phyloP scores from a whole-genome alignment of 768 basidiomycete genomes.

The Amanita molliuscula region DNA sequence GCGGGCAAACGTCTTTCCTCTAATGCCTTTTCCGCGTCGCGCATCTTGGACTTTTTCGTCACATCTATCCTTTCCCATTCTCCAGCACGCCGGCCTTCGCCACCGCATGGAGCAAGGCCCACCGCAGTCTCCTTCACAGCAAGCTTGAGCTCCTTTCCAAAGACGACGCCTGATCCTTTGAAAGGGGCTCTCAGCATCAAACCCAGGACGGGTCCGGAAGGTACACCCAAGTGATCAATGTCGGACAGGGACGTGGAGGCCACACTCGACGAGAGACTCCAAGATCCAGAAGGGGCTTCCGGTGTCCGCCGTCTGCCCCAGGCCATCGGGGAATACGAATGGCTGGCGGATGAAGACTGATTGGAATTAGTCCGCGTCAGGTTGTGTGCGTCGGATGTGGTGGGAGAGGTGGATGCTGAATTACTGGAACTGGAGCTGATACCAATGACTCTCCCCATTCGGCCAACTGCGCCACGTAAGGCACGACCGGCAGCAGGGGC shows the following conservation, averaged over 20 bases:
- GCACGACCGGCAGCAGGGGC: constrained; percentile 69
- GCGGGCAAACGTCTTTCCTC: constrained; percentile 57
- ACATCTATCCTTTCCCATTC: constrained; percentile 10
- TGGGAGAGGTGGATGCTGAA: constrained; percentile 26
- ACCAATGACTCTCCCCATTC: constrained; percentile 41
- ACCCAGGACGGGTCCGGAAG: constrained; percentile 43
- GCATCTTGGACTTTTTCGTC: constrained; percentile 13
- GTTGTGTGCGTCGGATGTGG: constrained; percentile 21
- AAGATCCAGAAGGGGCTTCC: constrained; percentile 49
- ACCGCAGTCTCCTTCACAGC: constrained; percentile 21
- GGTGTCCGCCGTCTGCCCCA: constrained; percentile 42
- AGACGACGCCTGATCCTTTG: constrained; percentile 46
- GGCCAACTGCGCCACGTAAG: constrained; percentile 61
- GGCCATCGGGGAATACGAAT: constrained; percentile 9
- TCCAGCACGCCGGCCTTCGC: constrained; percentile 7
- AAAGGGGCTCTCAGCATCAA: constrained; percentile 45
- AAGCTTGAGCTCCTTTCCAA: constrained; percentile 45
- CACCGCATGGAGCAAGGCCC: constrained; percentile 13
- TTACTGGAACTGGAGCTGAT: constrained; percentile 26
- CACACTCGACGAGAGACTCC: constrained; percentile 40
- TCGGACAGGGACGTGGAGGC: constrained; percentile 34
- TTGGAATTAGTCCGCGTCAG: constrained; percentile 31
- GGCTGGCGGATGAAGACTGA: constrained; percentile 14
- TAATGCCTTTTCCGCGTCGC: constrained; percentile 22
- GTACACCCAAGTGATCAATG: constrained; percentile 31